Base-by-base conservation (phyloP, 2,329 filamentous ascomycete species). In the Rhytidhysteron rufulum region DNA sequence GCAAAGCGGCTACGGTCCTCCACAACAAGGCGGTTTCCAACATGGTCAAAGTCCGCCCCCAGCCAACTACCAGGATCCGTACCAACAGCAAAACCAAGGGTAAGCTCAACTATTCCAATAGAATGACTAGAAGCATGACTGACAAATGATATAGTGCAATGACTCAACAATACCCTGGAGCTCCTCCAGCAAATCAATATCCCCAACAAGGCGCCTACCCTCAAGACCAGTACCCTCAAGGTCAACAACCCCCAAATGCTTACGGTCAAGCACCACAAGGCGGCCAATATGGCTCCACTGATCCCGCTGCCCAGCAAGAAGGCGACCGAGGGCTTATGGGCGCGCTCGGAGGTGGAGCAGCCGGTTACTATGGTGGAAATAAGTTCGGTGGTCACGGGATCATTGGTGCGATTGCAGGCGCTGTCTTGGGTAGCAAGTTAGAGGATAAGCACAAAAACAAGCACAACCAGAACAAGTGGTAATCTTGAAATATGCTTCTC, bases 281-380 rank as follows among this genome's bases (percentile, higher is more conserved):
- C 49, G 48, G 50, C 18, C 58, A 63, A 42, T 68, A 68, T 42
- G 70, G 69, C 25, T 51, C 69, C 13, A 71, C 68, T 29, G 65
- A 68, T 31, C 71, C 71, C 10, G 66, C 65, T 45, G 62, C 62
- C 40, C 71, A 71, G 27, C 68, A 65, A 34, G 74, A 77, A 35
- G 75, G 71, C 35, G 78, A 82, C 45, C 73, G 79, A 41, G 78
- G 78, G 27, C 63, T 82, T 4, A 71, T 76, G 51, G 76, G 79
- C 34, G 72, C 77, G 3, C 58, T 80, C 4, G 74, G 72, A 11
- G 79, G 79, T 31, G 78, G 74, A 31, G 68, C 76, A 3, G 75
- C 77, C 4, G 79, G 79, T 2, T 74, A 73, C 47, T 73, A 75
- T 46, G 65, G 77, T 5, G 79, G 79, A 15, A 67, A 72, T 51